Evolutionary conservation across 768 basidiomycete species (phyloP).

Genomic region (Trametes cinnabarina): DNA sequence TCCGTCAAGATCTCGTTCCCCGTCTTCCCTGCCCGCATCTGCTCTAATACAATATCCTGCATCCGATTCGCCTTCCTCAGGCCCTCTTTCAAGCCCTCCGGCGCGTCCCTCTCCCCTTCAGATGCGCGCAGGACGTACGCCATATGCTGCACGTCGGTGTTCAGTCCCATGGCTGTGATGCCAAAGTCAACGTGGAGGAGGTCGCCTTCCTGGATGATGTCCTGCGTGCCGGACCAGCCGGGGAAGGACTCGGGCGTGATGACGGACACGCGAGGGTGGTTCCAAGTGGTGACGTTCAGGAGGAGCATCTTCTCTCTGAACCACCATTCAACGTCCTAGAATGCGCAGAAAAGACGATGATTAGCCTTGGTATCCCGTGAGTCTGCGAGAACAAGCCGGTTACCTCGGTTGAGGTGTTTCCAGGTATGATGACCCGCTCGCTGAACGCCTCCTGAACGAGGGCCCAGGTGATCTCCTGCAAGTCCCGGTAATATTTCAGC

Average conservation of each 20-base stretch:
- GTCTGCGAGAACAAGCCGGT: not conserved
- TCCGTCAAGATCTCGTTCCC: constrained; percentile 46
- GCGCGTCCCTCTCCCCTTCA: constrained; percentile 41
- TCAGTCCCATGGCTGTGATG: constrained; percentile 51
- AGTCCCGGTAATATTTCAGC: constrained; percentile 41
- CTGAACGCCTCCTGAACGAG: constrained; percentile 55
- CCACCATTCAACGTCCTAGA: constrained; percentile 53
- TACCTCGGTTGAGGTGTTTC: constrained; percentile 45
- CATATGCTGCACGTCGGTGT: constrained; percentile 57
- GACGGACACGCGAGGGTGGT: constrained; percentile 50
- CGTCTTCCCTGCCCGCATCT: constrained; percentile 45
- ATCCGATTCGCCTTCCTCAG: constrained; percentile 46
- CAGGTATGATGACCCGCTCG: constrained; percentile 39
- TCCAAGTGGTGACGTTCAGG: constrained; percentile 49
- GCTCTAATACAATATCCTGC: constrained; percentile 47
- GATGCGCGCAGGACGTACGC: constrained; percentile 48
- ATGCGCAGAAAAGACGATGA: not conserved
- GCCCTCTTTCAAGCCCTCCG: constrained; percentile 44
- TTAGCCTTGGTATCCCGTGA: not conserved
- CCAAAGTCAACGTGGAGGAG: constrained; percentile 56
- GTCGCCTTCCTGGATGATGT: constrained; percentile 46
- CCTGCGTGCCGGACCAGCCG: constrained; percentile 40
- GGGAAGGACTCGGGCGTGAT: constrained; percentile 41
- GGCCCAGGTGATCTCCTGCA: constrained; percentile 53
- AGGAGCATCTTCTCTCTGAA: constrained; percentile 51